phyloP scores from a whole-genome alignment of 257 asterid genomes.

The Nicotiana obtusifolia region DNA sequence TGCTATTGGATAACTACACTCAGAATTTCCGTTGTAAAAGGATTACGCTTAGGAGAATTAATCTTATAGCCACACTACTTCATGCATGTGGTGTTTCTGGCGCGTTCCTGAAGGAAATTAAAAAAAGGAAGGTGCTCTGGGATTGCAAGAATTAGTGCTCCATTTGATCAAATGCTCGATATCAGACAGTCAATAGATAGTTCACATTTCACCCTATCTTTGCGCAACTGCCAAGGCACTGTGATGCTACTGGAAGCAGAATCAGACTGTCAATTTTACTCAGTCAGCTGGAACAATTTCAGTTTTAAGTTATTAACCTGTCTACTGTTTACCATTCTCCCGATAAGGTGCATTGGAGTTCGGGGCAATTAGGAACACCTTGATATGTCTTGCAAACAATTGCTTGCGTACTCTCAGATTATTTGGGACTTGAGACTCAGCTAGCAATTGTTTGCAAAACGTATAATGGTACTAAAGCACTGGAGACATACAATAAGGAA shows the following conservation, averaged over 20 bases:
- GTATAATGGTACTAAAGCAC: constrained; percentile 44
- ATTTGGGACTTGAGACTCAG: constrained; percentile 71
- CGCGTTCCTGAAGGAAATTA: not conserved
- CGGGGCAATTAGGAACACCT: not conserved
- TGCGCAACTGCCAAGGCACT: not conserved
- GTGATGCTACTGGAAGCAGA: constrained; percentile 5
- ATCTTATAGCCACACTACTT: not conserved
- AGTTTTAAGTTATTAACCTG: not conserved
- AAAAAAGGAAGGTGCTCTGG: not conserved
- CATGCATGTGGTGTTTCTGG: not conserved
- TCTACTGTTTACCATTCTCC: not conserved
- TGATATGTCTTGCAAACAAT: not conserved
- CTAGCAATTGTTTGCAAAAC: constrained; percentile 79
- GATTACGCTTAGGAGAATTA: not conserved
- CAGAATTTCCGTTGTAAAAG: not conserved
- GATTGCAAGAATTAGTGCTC: not conserved
- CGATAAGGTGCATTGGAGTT: not conserved
- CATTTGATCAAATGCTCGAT: not conserved
- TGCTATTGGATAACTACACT: not conserved
- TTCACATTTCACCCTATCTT: not conserved
- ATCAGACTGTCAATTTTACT: not conserved
- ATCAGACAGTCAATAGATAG: not conserved
- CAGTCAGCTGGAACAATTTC: not conserved
- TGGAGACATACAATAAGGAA: constrained; percentile 52
- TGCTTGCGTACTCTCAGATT: constrained; percentile 36